phyloP scores from a whole-genome alignment of 202 grass and related monocot species.

The Brachypodium distachyon region DNA sequence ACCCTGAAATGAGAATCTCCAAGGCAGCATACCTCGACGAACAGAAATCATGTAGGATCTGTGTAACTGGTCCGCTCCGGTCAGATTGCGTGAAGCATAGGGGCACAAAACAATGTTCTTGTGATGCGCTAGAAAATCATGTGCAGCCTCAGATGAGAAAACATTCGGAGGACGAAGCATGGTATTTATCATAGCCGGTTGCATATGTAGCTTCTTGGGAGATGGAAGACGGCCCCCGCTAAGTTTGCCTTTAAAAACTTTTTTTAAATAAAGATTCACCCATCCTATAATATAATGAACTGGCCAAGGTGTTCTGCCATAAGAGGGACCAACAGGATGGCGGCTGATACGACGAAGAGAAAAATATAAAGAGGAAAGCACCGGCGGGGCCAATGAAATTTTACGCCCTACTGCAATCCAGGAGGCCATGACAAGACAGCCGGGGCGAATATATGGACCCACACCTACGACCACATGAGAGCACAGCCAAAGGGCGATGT shows the following conservation, averaged over 20 bases:
- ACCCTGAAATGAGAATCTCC: no score
- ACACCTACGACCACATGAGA: not conserved
- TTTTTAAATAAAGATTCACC: not conserved
- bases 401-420: not conserved
- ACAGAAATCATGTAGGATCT: no score
- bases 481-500: not conserved
- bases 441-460: not conserved
- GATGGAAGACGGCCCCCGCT: not conserved
- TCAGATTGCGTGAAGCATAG: no score
- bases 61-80: no score
- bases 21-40: no score
- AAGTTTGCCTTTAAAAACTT: not conserved
- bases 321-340: not conserved
- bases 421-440: not conserved
- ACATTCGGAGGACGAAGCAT: no score
- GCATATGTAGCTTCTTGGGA: not conserved
- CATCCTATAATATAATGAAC: no score
- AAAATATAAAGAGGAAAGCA: not conserved
- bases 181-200: no score
- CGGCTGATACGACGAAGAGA: not conserved
- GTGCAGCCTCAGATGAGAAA: no score
- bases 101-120: no score
- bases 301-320: not conserved
- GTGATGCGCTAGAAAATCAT: no score
- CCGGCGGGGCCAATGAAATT: not conserved